phyloP scores from a whole-genome alignment of 2,329 filamentous ascomycete species.

The Alternaria sp. region DNA sequence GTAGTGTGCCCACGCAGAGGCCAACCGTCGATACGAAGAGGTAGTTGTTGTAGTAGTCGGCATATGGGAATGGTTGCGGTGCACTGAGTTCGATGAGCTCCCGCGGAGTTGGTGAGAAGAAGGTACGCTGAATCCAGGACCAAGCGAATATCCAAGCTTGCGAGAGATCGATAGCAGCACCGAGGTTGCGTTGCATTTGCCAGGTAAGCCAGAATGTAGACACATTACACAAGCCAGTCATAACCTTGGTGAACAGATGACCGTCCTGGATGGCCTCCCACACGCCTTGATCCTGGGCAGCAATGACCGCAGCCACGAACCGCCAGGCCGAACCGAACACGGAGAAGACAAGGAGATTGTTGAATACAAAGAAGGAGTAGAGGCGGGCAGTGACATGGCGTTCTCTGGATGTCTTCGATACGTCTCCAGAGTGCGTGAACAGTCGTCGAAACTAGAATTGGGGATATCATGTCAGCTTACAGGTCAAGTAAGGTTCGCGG shows the following conservation, averaged over 20 bases:
- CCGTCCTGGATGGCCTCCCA: constrained; percentile 72
- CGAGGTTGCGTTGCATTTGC: constrained; percentile 88
- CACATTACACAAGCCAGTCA: constrained; percentile 78
- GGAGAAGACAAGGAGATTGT: constrained; percentile 93
- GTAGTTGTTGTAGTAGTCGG: constrained; percentile 97
- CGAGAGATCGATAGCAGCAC: constrained; percentile 79
- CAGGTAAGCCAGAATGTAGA: constrained; percentile 91
- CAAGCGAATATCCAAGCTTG: constrained; percentile 82
- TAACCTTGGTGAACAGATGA: constrained; percentile 68
- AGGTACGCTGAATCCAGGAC: constrained; percentile 80
- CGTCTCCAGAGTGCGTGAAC: constrained; percentile 81
- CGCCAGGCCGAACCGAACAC: constrained; percentile 87
- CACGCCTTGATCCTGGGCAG: constrained; percentile 58
- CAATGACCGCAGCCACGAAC: constrained; percentile 72
- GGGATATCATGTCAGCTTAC: neutral
- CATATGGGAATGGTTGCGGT: constrained; percentile 90
- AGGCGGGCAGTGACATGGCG: constrained; percentile 83
- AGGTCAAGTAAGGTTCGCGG: neutral
- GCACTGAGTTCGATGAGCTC: constrained; percentile 92
- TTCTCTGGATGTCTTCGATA: constrained; percentile 90
- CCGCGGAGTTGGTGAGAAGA: constrained; percentile 84
- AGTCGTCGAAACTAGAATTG: constrained; percentile 73
- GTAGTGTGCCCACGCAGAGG: constrained; percentile 80
- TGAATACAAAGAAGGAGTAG: constrained; percentile 97
- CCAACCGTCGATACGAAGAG: constrained; percentile 90